Evolutionary conservation across 306 rosid genomes (phyloP), one percentile per base, ranked within the genome.

Genomic region (Bauhinia variegata): DNA sequence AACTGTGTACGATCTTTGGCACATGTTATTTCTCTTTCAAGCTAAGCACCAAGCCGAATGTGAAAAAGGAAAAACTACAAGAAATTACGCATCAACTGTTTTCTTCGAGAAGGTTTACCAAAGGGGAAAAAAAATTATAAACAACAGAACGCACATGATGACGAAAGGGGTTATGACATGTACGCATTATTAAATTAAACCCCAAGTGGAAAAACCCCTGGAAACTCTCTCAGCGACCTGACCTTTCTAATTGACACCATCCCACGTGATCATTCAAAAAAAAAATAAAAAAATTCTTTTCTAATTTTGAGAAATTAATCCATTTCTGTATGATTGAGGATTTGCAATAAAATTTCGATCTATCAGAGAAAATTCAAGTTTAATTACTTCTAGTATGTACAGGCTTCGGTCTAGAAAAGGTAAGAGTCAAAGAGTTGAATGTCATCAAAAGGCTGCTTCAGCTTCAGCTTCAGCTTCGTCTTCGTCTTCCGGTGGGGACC

Each of bases 401-500:
- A n/a, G n/a, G n/a, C n/a, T n/a, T n/a, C n/a, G n/a, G n/a, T n/a
- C n/a, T n/a, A n/a, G n/a, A n/a, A n/a, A 43, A 43, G 57, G 69
- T 75, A 60, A 60, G 51, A 52, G 74, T 75, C 51, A 52, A 18
- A 37, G 6, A 46, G 64, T 61, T 68, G 75, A 46, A 44, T 52
- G 70, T 23, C 65, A 11, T 60, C 5, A 11, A 36, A 28, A 54
- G 63, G 52, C 17, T 36, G 75, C 73, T 66, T 62, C 65, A 2
- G 1, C 28, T 23, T 23, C 28, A 46, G 75, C 73, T 66, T 62
- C 65, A 2, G 1, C 28, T 23, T 23, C 28, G 2, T 23, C 28
- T 23, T 23, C 28, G 42, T 37, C 50, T 58, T 10, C 14, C 1
- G 11, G 48, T 42, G 48, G 48, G 48, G 48, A 42, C 48, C 48